Evolutionary conservation across 2,329 filamentous ascomycete species (phyloP).

Genomic region (Raffaelea deltoideospora): DNA sequence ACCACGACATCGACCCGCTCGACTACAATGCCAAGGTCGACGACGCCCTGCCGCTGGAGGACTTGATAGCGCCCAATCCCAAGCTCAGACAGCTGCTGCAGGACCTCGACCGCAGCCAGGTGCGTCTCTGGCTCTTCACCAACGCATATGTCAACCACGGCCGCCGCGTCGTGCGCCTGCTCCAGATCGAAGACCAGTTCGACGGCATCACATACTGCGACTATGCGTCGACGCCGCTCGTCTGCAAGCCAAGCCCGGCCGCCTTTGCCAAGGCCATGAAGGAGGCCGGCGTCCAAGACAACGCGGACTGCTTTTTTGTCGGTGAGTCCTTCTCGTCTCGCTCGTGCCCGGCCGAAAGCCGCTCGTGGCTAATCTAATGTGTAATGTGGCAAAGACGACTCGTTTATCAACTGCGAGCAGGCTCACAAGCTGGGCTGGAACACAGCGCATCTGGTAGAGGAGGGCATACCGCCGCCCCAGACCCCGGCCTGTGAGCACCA

Average conservation of each 20-base stretch:
- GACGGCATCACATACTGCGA: slow-evolving; percentile 94
- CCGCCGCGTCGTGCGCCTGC: slow-evolving; percentile 61
- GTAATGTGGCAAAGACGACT: slow-evolving; percentile 88
- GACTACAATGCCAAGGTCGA: slow-evolving; percentile 93
- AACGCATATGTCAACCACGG: slow-evolving; percentile 91
- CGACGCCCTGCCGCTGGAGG: slow-evolving; percentile 78
- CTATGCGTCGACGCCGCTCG: slow-evolving; percentile 55
- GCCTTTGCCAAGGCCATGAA: slow-evolving; percentile 85
- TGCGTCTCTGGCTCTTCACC: slow-evolving; percentile 86
- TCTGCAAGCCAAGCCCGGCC: slow-evolving; percentile 73
- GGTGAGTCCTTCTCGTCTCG: slow-evolving; percentile 37
- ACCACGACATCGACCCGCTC: slow-evolving; percentile 88
- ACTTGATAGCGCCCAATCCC: slow-evolving; percentile 65
- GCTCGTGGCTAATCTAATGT: no score
- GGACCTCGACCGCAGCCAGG: slow-evolving; percentile 70
- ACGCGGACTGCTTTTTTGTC: slow-evolving; percentile 77
- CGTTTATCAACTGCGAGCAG: slow-evolving; percentile 62
- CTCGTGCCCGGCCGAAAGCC: no score
- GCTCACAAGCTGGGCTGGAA: slow-evolving; percentile 76
- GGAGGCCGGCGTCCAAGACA: slow-evolving; percentile 56
- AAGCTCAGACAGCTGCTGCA: slow-evolving; percentile 60
- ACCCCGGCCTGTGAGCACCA: slow-evolving; percentile 57
- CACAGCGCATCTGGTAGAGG: slow-evolving; percentile 72
- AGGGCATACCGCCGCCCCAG: slow-evolving; percentile 46
- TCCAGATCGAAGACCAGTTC: slow-evolving; percentile 77